Evolutionary conservation across 2,329 filamentous ascomycete genomes (phyloP), one percentile per base, ranked within the genome.

Genomic region (Apiospora marii): DNA sequence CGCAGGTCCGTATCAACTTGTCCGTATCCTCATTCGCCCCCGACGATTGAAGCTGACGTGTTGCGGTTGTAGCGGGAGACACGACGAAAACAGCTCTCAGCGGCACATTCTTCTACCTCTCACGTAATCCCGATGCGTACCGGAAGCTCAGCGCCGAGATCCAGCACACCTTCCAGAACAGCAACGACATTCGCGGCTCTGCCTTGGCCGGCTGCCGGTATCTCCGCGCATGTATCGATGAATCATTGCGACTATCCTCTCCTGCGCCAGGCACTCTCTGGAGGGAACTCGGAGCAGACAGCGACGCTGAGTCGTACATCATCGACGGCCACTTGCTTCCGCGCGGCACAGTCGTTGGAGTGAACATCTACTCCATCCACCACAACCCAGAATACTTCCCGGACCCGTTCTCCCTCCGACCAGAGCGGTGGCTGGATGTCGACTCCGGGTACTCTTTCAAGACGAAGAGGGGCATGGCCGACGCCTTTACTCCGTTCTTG

Each of bases 281-380:
- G 75, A 51, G 76, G 3, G 68, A 77, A 27, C 53, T 72, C 46
- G 7, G 46, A 6, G 46, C 46, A 3, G 46, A 48, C 46, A 48
- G 19, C 46, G 19, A 48, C 7, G 19, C 19, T 4, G 19, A n/a
- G 19, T 48, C 68, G 4, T 43, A 73, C 10, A 43, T 37, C 30
- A 5, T 41, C 58, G 78, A 74, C 8, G 83, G 80, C 1, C 77
- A 81, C 48, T 27, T 72, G 22, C 70, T 76, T 14, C 83, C 83
- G 0, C 80, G 76, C 0, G 82, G 82, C 0, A 77, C 76, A 1
- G 80, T 77, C 0, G 80, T 85, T 0, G 75, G 79, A 0, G 81
- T 82, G 1, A 83, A 85, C 73, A 75, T 78, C n/a, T 84, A 83
- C 71, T 83, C 78, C n/a, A 74, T 86, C 22, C 84, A 86, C 72